Evolutionary conservation across 1,284 basidiomycete species (phyloP).

Genomic region (Apiotrichum veenhuisii): DNA sequence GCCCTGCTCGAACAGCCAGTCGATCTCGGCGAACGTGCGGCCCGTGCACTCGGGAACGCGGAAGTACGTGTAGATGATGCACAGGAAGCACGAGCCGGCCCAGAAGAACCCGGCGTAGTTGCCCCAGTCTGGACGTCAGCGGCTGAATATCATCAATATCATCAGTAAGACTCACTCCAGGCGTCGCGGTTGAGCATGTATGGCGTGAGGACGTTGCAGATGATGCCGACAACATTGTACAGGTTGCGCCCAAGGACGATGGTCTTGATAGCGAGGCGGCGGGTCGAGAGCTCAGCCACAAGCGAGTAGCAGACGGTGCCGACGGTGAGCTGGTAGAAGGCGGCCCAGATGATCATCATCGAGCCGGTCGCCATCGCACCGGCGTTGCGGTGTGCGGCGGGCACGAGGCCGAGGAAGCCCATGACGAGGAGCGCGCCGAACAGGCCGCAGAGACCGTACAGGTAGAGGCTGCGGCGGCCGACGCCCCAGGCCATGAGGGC

Average conservation of each 20-base stretch:
- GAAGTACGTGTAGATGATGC: slow-evolving; percentile 28
- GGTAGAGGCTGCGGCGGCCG: slow-evolving; percentile 52
- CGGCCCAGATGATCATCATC: slow-evolving; percentile 50
- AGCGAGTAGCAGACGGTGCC: slow-evolving; percentile 44
- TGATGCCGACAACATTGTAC: slow-evolving; percentile 50
- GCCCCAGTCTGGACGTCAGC: slow-evolving; percentile 37
- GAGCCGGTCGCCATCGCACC: slow-evolving; percentile 49
- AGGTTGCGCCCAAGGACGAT: slow-evolving; percentile 53
- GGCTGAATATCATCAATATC: neutral
- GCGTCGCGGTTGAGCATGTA: slow-evolving; percentile 52
- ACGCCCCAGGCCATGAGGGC: slow-evolving; percentile 46
- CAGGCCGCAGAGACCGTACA: slow-evolving; percentile 48
- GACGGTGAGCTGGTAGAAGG: slow-evolving; percentile 46
- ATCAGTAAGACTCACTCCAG: slow-evolving; percentile 26
- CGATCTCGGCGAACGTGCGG: slow-evolving; percentile 50
- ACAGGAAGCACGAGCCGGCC: slow-evolving; percentile 36
- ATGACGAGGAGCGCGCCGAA: slow-evolving; percentile 43
- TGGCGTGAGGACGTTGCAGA: slow-evolving; percentile 47
- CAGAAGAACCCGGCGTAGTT: slow-evolving; percentile 30
- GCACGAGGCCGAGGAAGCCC: slow-evolving; percentile 52
- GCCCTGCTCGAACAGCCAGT: slow-evolving; percentile 45
- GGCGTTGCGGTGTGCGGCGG: slow-evolving; percentile 22
- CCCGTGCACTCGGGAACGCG: slow-evolving; percentile 45
- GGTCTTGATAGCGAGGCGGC: slow-evolving; percentile 54
- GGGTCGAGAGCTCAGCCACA: slow-evolving; percentile 53